A percentile compares a stretch with the other conserved stretches of the same genome.
Conservation (phyloP, 2,329 filamentous ascomycete genomes). For the Aspergillus sojae region DNA sequence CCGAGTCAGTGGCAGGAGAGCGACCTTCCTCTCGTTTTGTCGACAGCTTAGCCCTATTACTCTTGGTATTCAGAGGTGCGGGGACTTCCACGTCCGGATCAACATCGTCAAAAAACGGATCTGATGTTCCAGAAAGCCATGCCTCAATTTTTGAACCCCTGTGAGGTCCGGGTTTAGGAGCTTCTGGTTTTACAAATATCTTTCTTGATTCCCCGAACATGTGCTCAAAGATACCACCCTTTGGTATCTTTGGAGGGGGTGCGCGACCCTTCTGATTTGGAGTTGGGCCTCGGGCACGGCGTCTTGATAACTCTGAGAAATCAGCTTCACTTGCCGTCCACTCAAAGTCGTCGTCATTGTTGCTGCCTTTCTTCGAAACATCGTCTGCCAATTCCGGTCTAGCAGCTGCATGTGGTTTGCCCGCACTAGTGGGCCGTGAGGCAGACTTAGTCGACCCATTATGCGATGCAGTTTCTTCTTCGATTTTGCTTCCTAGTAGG, state of each 20-base stretch:
- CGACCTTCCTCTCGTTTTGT: constrained; percentile 26
- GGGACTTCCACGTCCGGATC: constrained; percentile 41
- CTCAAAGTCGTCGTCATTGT: constrained; percentile 35
- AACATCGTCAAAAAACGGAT: constrained; percentile 55
- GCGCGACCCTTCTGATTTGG: constrained; percentile 17
- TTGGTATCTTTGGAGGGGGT: constrained; percentile 34
- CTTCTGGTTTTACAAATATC: constrained; percentile 46
- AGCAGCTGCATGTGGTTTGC: constrained; percentile 25
- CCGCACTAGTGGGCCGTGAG: constrained; percentile 26
- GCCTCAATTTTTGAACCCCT: constrained; percentile 61
- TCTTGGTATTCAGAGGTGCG: constrained; percentile 45
- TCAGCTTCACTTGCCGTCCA: constrained; percentile 44
- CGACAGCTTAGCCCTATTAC: constrained; percentile 36
- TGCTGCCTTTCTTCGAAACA: constrained; percentile 29
- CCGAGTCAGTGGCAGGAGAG: constrained; percentile 24
- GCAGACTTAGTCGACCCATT: constrained; percentile 22
- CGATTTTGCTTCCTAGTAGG: constrained; percentile 22
- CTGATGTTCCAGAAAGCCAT: constrained; percentile 61
- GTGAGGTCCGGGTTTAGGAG: constrained; percentile 40
- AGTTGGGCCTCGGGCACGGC: constrained; percentile 34
- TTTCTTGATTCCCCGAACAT: constrained; percentile 49
- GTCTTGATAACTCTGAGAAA: constrained; percentile 42
- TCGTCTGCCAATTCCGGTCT: constrained; percentile 27
- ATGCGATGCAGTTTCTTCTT: constrained; percentile 21
- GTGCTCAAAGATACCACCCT: constrained; percentile 47